Base-by-base conservation (phyloP, 352 stramenopile species). In the Thraustochytrium striatum region DNA sequence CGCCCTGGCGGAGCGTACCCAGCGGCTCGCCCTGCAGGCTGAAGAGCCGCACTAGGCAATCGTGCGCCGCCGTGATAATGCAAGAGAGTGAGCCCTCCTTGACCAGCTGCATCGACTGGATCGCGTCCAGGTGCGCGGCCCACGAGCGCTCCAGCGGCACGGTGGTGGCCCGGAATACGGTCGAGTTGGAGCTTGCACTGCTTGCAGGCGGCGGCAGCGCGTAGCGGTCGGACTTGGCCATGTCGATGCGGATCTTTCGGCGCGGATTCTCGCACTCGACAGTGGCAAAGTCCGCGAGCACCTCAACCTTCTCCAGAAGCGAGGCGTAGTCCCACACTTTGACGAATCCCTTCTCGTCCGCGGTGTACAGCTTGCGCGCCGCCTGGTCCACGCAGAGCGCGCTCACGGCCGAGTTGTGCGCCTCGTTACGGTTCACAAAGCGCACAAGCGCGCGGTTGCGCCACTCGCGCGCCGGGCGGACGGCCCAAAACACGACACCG, bases 21-120 rank as follows among this genome's bases (percentile, higher is more conserved):
- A 93, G 84, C 72, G 87, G 90, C 41, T 89, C 86, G 43, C 89
- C 88, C 36, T 69, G 62, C 16, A 91, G 78, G 33, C 83, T 84
- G 87, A 88, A 94, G 68, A 94, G 84, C 58, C 91, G 88, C 30
- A 93, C 89, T 50, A 82, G 87, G 2, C 89, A 88, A 65, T 94
- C 89, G 61, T 91, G 91, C 13, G 88, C 91, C 35, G 87, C 89
- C 32, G 89, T 90, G 79, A 94, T 78, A 19, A 94, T 69, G 35
- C 86, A 92, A 78, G 84, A 84, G 39, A 86, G 86, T 13, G 38
- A n/a, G 38, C 68, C 38, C 68, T 92, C 87, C 32, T 72, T n/a
- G 65, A 91, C 88, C 79, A 91, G 84, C 69, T 93, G 88, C 32
- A 91, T 82, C 28, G 87, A 91, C 72, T 92, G 91, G 57, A 94